phyloP scores from a whole-genome alignment of 768 basidiomycete genomes.

The Phlegmacium glaucopus region DNA sequence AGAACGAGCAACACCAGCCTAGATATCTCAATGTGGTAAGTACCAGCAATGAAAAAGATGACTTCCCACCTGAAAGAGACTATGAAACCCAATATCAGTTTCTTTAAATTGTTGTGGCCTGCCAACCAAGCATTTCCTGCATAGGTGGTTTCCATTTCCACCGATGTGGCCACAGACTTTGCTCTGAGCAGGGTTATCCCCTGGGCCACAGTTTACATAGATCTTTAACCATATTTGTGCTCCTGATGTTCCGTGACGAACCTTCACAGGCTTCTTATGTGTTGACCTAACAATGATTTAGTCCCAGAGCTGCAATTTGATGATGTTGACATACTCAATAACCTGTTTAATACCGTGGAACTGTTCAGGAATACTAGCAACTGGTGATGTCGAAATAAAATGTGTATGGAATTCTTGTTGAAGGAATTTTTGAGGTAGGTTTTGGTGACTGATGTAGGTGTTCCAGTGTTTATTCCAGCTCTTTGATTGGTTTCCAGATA shows the following conservation, averaged over 20 bases:
- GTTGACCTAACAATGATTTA: constrained; percentile 1
- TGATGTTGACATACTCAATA: constrained; percentile 10
- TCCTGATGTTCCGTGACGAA: not conserved
- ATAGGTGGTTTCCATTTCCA: constrained; percentile 28
- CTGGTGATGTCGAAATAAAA: constrained; percentile 16
- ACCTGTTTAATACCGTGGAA: constrained; percentile 20
- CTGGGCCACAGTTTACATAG: constrained; percentile 13
- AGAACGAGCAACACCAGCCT: constrained; percentile 3
- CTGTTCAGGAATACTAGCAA: constrained; percentile 29
- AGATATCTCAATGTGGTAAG: not conserved
- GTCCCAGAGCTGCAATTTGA: not conserved
- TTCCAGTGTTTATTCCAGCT: constrained; percentile 34
- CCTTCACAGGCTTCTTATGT: constrained; percentile 3
- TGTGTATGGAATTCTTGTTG: constrained; percentile 29
- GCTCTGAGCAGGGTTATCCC: constrained; percentile 33
- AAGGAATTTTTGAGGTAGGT: constrained; percentile 23
- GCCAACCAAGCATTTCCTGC: constrained; percentile 29
- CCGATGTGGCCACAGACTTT: constrained; percentile 34
- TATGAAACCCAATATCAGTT: constrained; percentile 26
- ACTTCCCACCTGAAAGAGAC: constrained; percentile 14
- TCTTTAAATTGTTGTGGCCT: constrained; percentile 23
- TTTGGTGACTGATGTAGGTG: constrained; percentile 23
- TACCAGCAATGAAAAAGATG: not conserved
- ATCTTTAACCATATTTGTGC: not conserved
- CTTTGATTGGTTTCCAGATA: constrained; percentile 10